Percentiles rank a stretch among this genome's conserved stretches.
Evolutionary conservation across 352 stramenopile genomes (phyloP).

Genomic region (Pythium monospermum): DNA sequence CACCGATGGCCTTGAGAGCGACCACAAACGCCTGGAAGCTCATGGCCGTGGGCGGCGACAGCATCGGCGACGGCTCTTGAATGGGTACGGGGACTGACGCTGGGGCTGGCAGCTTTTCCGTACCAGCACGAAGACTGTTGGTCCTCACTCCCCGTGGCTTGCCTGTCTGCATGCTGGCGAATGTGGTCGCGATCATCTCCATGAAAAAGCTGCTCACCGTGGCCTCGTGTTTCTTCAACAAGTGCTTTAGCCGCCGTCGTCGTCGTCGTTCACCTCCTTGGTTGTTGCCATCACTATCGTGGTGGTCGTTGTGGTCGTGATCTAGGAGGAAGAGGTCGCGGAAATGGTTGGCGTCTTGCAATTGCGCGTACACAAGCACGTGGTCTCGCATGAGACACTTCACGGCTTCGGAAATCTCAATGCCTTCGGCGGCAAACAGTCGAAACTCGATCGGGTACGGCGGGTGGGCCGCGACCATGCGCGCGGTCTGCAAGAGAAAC

Average conservation of each 20-base stretch:
- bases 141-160: not conserved
- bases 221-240: conserved; percentile 29
- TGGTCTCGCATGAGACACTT: conserved; percentile 47
- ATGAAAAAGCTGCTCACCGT: conserved; percentile 41
- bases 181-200: conserved; percentile 20
- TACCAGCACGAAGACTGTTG: conserved; percentile 6
- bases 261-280: no score
- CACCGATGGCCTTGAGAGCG: not conserved
- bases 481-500: conserved; percentile 43
- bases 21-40: not conserved
- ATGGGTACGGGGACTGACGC: no score
- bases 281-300: no score
- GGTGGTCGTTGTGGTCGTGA: no score
- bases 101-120: not conserved
- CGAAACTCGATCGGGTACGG: conserved; percentile 30
- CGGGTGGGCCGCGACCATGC: conserved; percentile 41
- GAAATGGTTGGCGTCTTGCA: conserved; percentile 64
- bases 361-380: conserved; percentile 47
- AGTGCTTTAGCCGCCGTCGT: conserved; percentile 15
- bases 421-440: conserved; percentile 40
- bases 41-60: no score
- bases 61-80: not conserved
- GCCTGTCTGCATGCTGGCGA: not conserved
- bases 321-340: conserved; percentile 43
- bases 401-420: conserved; percentile 55